Conservation (phyloP, 164 flowering plant genomes). For the Annona squamosa region DNA sequence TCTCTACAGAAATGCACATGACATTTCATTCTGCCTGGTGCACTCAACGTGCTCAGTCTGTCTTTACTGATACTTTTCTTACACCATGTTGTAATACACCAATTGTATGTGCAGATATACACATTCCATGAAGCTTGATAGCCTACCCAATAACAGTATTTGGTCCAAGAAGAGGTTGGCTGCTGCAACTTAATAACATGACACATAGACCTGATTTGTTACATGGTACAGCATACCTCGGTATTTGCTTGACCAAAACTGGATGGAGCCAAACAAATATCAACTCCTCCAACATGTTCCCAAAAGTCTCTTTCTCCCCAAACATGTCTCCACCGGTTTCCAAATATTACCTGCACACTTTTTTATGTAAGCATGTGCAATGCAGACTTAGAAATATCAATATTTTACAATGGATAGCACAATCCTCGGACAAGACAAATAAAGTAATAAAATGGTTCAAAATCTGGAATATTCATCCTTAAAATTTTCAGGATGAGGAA, state of each 20-base stretch:
- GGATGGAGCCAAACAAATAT: slow-evolving; percentile 81
- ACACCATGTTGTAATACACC: too few species aligned
- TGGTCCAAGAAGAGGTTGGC: background rate
- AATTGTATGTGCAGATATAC: too few species aligned
- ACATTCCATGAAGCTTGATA: too few species aligned
- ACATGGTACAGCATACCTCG: slow-evolving; percentile 32
- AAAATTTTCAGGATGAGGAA: too few species aligned
- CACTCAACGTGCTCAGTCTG: too few species aligned
- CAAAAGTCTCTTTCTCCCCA: slow-evolving; percentile 86
- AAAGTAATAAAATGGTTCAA: background rate
- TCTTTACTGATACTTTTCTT: too few species aligned
- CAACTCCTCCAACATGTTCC: slow-evolving; percentile 96
- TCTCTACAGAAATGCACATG: too few species aligned
- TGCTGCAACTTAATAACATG: background rate
- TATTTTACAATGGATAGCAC: background rate
- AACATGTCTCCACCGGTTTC: slow-evolving; percentile 95
- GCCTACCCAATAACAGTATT: too few species aligned
- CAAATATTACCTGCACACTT: slow-evolving; percentile 75
- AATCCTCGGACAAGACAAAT: background rate
- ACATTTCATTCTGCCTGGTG: too few species aligned
- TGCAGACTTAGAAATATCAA: background rate
- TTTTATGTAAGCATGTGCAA: background rate
- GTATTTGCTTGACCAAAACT: slow-evolving; percentile 99
- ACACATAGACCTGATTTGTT: background rate
- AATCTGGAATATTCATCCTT: too few species aligned